Evolutionary conservation across 495 filamentous ascomycete species (phyloP).

Genomic region (Penicillium desertorum): DNA sequence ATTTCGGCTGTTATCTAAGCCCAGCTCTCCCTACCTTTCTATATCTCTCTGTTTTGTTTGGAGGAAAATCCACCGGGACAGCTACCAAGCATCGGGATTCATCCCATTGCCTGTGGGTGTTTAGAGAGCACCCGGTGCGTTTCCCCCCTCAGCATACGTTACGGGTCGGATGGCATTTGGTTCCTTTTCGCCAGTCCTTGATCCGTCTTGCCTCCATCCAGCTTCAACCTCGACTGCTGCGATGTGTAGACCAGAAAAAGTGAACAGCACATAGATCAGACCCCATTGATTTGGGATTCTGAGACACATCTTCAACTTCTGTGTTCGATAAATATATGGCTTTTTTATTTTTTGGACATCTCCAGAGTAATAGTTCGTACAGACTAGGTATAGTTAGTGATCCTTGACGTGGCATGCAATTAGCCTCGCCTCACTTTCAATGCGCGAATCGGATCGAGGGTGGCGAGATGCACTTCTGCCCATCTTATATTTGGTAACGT

Average conservation of each 20-base stretch:
- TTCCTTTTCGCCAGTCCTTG: constrained; percentile 38
- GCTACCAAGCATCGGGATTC: constrained; percentile 13
- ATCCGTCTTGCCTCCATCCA: constrained; percentile 24
- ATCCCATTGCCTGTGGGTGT: constrained; percentile 8
- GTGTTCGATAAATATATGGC: constrained; percentile 23
- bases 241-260: constrained; percentile 33
- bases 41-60: constrained; percentile 15
- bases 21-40: constrained; percentile 9
- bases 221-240: constrained; percentile 23
- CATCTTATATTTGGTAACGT: not conserved
- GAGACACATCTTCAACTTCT: constrained; percentile 22
- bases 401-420: constrained; percentile 10
- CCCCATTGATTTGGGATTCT: constrained; percentile 17
- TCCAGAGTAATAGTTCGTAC: too few species aligned
- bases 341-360: constrained; percentile 8
- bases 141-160: constrained; percentile 23
- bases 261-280: constrained; percentile 30
- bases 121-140: constrained; percentile 5
- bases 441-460: constrained; percentile 2
- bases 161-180: constrained; percentile 38
- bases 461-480: constrained; percentile 12
- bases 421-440: constrained; percentile 15
- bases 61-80: not conserved
- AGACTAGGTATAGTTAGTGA: not conserved
- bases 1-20: constrained; percentile 12